Percentiles rank a stretch among this genome's conserved stretches.
These are phyloP conservation scores for Flaveria bidentis DNA, from an alignment of 129 eudicot species.

Conservation along the genomic window DNA sequence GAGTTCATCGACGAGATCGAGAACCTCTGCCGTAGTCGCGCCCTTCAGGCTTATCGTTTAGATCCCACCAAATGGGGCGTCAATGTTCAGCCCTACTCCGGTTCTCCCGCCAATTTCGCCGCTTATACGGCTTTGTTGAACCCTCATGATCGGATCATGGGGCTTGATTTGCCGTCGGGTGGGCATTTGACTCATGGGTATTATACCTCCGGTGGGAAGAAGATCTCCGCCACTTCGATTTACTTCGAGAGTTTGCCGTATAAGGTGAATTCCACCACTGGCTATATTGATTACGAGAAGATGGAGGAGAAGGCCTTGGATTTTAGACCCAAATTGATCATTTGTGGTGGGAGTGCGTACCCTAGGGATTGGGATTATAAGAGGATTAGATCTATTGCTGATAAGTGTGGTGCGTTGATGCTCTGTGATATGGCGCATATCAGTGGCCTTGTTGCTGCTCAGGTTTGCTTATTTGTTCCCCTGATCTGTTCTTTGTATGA, in stretches of 20 bases:
- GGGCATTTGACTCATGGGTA: conserved; percentile 97
- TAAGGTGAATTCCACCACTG: conserved; percentile 77
- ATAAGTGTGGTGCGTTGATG: conserved; percentile 83
- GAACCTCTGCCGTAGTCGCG: conserved; percentile 73
- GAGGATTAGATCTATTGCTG: conserved; percentile 70
- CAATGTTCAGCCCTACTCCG: conserved; percentile 91
- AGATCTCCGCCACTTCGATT: conserved; percentile 87
- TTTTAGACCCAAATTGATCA: conserved; percentile 92
- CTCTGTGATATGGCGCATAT: conserved; percentile 98
- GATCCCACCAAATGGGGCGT: conserved; percentile 93
- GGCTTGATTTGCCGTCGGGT: conserved; percentile 88
- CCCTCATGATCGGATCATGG: conserved; percentile 95
- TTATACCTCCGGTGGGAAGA: conserved; percentile 83
- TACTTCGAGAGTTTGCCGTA: conserved; percentile 98
- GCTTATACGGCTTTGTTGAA: conserved; percentile 82
- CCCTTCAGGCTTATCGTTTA: conserved; percentile 63
- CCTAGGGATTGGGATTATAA: conserved; percentile 98
- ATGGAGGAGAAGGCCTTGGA: conserved; percentile 96
- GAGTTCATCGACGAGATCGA: conserved; percentile 89
- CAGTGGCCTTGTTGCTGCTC: conserved; percentile 99
- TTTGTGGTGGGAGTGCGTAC: conserved; percentile 96
- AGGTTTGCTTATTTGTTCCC: conserved; percentile 47
- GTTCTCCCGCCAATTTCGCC: conserved; percentile 92
- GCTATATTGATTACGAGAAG: conserved; percentile 82
- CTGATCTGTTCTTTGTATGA: background rate